These are phyloP conservation scores for Aspergillus brunneoviolaceus DNA, from an alignment of 2,329 filamentous ascomycete genomes.

Conservation along the genomic window DNA sequence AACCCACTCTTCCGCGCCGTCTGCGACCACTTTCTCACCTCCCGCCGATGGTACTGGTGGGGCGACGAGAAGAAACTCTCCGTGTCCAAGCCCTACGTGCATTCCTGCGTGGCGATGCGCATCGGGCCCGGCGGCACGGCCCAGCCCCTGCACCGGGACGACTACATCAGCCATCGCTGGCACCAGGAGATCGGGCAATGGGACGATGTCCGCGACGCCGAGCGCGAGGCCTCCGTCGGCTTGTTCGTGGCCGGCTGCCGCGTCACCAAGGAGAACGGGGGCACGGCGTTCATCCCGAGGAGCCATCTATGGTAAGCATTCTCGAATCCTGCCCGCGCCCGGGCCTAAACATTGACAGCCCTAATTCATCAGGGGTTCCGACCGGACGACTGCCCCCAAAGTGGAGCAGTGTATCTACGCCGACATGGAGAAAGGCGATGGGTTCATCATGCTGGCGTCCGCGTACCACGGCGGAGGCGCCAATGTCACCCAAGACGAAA, in stretches of 20 bases:
- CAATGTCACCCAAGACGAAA: neutral
- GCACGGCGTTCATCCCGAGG: conserved; percentile 31
- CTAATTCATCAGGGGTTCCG: neutral
- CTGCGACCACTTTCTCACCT: conserved; percentile 29
- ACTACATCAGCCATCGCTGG: conserved; percentile 10
- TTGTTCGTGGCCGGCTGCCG: conserved; percentile 28
- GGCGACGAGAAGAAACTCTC: conserved; percentile 27
- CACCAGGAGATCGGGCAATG: conserved; percentile 3
- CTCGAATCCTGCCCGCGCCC: neutral
- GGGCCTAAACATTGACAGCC: neutral
- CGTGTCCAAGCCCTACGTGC: conserved; percentile 26
- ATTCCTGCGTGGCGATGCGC: conserved; percentile 16
- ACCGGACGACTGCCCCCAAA: neutral
- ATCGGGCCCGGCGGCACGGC: conserved; percentile 25
- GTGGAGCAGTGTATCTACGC: conserved; percentile 1
- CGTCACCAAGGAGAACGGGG: conserved; percentile 30
- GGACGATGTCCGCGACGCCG: conserved; percentile 13
- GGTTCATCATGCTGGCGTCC: neutral
- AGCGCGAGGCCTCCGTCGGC: conserved; percentile 21
- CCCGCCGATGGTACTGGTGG: conserved; percentile 29
- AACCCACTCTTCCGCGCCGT: conserved; percentile 28
- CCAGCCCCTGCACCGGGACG: conserved; percentile 25
- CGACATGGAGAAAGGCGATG: neutral
- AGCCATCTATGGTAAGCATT: conserved; percentile 26
- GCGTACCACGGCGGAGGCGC: neutral